These are phyloP conservation scores for Nemania sp. DNA, from an alignment of 2,329 filamentous ascomycete species.

Conservation along the genomic window DNA sequence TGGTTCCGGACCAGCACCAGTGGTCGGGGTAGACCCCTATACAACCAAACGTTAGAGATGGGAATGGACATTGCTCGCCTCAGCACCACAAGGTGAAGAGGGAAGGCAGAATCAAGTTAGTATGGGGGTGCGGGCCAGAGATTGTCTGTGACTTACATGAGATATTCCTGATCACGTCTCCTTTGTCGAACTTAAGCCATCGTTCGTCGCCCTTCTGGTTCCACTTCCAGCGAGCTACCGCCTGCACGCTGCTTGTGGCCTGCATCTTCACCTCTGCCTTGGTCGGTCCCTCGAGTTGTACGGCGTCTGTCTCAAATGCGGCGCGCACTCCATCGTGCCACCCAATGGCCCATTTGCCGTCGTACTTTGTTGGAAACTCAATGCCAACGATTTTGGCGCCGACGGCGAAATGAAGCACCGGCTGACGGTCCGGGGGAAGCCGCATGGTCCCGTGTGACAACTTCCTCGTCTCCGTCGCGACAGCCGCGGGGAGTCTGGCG, in stretches of 20 bases:
- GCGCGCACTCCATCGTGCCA: constrained; percentile 60
- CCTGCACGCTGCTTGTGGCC: constrained; percentile 52
- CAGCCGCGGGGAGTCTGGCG: constrained; percentile 48
- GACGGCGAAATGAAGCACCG: constrained; percentile 51
- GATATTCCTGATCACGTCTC: constrained; percentile 68
- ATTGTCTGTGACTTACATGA: constrained; percentile 36
- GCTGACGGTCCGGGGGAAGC: constrained; percentile 50
- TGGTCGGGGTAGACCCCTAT: constrained; percentile 41
- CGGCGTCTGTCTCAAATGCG: constrained; percentile 53
- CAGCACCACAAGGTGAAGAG: not conserved
- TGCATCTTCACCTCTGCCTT: constrained; percentile 52
- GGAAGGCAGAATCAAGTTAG: not conserved
- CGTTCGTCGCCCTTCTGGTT: constrained; percentile 50
- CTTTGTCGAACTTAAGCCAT: constrained; percentile 68
- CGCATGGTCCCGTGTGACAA: constrained; percentile 50
- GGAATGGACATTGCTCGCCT: not conserved
- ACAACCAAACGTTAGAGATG: constrained; percentile 16
- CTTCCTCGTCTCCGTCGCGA: constrained; percentile 53
- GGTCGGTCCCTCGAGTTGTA: constrained; percentile 55
- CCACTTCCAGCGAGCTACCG: constrained; percentile 59
- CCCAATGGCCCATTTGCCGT: constrained; percentile 61
- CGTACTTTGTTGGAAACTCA: constrained; percentile 55
- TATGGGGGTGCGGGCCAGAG: not conserved
- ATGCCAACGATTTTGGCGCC: constrained; percentile 57
- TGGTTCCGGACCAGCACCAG: constrained; percentile 44